A percentile compares a stretch with the other conserved stretches of the same genome.
These are phyloP conservation scores for Solanum virginianum DNA, from an alignment of 257 asterid genomes.

Conservation along the genomic window DNA sequence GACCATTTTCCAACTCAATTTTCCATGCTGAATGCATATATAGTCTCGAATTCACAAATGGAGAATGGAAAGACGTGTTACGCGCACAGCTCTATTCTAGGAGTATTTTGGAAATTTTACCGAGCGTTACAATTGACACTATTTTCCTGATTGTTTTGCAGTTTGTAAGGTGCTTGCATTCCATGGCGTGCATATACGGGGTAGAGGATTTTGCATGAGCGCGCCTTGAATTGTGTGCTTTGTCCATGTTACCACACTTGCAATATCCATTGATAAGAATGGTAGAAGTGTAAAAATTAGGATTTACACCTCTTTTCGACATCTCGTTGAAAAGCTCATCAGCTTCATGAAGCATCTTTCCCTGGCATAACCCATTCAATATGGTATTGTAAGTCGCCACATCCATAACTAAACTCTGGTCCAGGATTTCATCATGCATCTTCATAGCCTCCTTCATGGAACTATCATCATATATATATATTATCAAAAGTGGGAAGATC, in stretches of 20 bases:
- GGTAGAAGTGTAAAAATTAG: constrained; percentile 60
- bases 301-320: constrained; percentile 52
- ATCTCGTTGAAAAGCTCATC: constrained; percentile 56
- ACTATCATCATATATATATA: neutral
- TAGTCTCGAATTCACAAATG: no score
- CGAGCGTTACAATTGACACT: no score
- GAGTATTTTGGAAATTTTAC: no score
- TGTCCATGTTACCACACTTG: constrained; percentile 39
- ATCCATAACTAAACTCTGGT: constrained; percentile 49
- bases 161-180: no score
- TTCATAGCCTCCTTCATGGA: constrained; percentile 48
- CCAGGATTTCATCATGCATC: constrained; percentile 54
- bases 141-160: no score
- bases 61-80: no score
- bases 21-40: no score
- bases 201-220: no score
- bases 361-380: constrained; percentile 57
- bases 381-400: constrained; percentile 56
- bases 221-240: constrained; percentile 5
- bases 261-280: constrained; percentile 61
- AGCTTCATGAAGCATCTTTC: constrained; percentile 45
- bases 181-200: no score
- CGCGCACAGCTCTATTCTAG: no score
- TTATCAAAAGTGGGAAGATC: no score
- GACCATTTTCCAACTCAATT: no score